A percentile compares a stretch with the other conserved stretches of the same genome.
These are phyloP conservation scores for Sarocladiaceae sp. DNA, from an alignment of 2,329 filamentous ascomycete genomes.

Conservation along the genomic window DNA sequence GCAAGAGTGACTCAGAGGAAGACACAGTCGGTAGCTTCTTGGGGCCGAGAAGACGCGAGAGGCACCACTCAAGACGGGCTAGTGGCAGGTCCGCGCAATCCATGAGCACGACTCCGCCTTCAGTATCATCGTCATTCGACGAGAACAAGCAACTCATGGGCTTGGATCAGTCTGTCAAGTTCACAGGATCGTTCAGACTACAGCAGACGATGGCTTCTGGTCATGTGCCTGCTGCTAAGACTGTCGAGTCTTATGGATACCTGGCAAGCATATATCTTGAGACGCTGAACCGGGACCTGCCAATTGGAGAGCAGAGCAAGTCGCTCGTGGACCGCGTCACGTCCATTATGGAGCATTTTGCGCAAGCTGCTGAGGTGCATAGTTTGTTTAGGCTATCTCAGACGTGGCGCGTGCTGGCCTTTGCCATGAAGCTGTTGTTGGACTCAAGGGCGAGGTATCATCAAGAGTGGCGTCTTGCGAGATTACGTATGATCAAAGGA, in stretches of 20 bases:
- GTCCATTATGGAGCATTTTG: constrained; percentile 52
- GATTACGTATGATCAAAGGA: constrained; percentile 29
- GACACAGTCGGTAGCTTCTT: constrained; percentile 57
- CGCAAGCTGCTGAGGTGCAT: constrained; percentile 51
- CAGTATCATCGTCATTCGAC: constrained; percentile 28
- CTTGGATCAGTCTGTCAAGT: constrained; percentile 54
- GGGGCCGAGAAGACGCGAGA: constrained; percentile 36
- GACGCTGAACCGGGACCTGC: constrained; percentile 45
- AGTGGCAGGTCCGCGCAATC: constrained; percentile 38
- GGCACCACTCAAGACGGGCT: constrained; percentile 20
- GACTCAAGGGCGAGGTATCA: constrained; percentile 54
- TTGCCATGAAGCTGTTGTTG: constrained; percentile 51
- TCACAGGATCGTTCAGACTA: constrained; percentile 53
- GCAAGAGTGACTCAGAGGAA: constrained; percentile 59
- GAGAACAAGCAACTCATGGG: constrained; percentile 40
- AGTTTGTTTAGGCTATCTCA: constrained; percentile 58
- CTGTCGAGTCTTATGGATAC: constrained; percentile 50
- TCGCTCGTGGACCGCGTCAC: constrained; percentile 43
- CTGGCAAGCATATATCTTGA: constrained; percentile 54
- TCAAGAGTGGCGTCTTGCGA: constrained; percentile 42
- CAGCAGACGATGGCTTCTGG: constrained; percentile 62
- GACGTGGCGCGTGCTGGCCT: constrained; percentile 59
- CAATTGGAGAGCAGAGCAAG: constrained; percentile 30
- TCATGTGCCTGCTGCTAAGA: constrained; percentile 47
- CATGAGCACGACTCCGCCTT: constrained; percentile 52